Evolutionary conservation across 192 early-diverging fungal species (phyloP).

Genomic region (Podila minutissima): DNA sequence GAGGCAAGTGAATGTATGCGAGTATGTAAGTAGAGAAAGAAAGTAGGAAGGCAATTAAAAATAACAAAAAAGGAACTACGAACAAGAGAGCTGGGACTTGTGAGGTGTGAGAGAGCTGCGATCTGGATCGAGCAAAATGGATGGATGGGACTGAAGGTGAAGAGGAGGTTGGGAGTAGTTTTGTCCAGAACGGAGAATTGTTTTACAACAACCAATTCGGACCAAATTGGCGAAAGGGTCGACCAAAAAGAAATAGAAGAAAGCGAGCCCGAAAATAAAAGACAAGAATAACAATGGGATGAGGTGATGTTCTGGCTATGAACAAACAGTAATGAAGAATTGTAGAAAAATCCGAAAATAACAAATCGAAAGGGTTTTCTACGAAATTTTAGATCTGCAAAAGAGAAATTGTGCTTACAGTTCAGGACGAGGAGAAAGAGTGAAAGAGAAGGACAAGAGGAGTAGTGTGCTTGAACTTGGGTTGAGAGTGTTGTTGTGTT

Average conservation of each 20-base stretch:
- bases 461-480: background rate
- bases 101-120: background rate
- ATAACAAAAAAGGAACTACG: background rate
- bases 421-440: no score
- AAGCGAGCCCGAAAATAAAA: background rate
- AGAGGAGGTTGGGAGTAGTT: no score
- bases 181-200: no score
- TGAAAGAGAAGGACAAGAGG: background rate
- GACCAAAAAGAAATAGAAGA: background rate
- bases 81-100: background rate
- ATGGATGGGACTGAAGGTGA: background rate
- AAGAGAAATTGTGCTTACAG: no score
- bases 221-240: background rate
- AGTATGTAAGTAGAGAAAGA: background rate
- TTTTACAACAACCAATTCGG: no score
- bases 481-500: background rate
- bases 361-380: no score
- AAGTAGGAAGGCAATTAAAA: background rate
- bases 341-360: no score
- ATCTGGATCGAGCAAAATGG: background rate
- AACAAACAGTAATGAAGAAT: background rate
- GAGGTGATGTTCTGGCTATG: background rate
- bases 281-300: background rate
- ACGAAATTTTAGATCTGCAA: no score
- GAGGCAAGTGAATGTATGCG: no score